Evolutionary conservation across 176 grass and related monocot species (phyloP), one percentile per base, ranked within the genome.

Genomic region (Triticum timopheevii): DNA sequence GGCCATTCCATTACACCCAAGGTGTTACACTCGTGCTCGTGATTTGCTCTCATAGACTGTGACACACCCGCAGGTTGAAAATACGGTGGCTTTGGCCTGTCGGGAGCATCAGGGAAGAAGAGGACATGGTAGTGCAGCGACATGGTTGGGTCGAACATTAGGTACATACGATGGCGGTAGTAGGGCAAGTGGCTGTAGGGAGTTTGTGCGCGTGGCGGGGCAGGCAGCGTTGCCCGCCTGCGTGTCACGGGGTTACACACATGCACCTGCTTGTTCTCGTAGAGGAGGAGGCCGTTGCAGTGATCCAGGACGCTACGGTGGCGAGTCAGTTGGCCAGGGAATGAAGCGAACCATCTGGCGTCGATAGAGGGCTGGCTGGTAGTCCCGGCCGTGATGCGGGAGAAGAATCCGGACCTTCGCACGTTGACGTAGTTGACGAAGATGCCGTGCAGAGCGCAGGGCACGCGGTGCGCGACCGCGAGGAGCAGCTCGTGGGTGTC

Each of bases 251-350:
- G 72, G 72, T 28, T 75, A 23, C 72, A 75, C 13, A 75, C n/a
- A 28, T 33, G 6, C 11, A 2, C 72, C 15, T 6, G 1, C 22
- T 1, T 22, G 34, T 36, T 22, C 8, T 16, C 17, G 72, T 15
- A 28, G 40, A 75, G 72, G n/a, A 75, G 40, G 72, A 77, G 74
- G 47, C 45, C 74, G 17, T 77, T 20, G 74, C 74, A 5, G 74
- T 31, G 25, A 4, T 77, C 74, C 3, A 77, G 4, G 74, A 77
- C 74, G 9, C 65, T 20, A 2, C 67, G 15, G 4, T 52, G 8
- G 7, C n/a, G n/a, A 4, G 0, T 24, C 19, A 22, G 1, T 12
- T 73, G 35, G 22, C 30, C 65, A 5, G 74, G 47, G 25, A 77
- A 0, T 17, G 31, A 56, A 9, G 4, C 5, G 25, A 76, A 45